Evolutionary conservation across 2,329 filamentous ascomycete genomes (phyloP), one percentile per base, ranked within the genome.

Genomic region (Aspergillus proliferans): DNA sequence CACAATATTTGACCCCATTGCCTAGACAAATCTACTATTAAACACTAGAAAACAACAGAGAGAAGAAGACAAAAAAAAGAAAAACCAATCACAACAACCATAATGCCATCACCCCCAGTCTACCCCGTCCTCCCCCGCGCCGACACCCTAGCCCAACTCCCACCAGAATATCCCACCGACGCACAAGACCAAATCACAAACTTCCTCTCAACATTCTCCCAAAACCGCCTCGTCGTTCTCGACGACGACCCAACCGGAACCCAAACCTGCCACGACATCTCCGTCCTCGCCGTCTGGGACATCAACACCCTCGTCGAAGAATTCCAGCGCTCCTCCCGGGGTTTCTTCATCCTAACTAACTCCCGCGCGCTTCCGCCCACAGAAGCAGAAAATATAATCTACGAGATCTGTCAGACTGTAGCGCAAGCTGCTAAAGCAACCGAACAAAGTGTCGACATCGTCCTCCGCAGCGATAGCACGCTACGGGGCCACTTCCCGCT

Each of bases 311-410:
- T 81, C 2, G 63, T 61, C 2, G 52, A 59, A 6, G 76, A 80
- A 55, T 75, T 82, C 52, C 60, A 59, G 3, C 61, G 61, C 28
- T 68, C 64, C 5, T 65, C 66, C 2, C 61, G 63, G 3, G 80
- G 79, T 15, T 82, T 83, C 70, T 82, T 83, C 66, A 81, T 82
- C 53, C 68, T 82, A 5, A 82, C 79, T 30, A 82, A 82, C 58
- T 81, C 78, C 3, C 76, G 80, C 4, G 80, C 80, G 0, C 62
- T 82, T 2, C 77, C 76, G 18, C 72, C 77, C 0, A 58, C 61
- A 0, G 71, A 75, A 40, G 79, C 79, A 0, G 65, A 71, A 14
- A 52, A 58, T 0, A 70, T 83, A 1, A 76, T 81, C 54, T 57
- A 59, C 6, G 71, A 74, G 18, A 80, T 83, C 45, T 80, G 77